Evolutionary conservation across 768 basidiomycete genomes (phyloP).

Genomic region (Cystofilobasidium bisporidii): DNA sequence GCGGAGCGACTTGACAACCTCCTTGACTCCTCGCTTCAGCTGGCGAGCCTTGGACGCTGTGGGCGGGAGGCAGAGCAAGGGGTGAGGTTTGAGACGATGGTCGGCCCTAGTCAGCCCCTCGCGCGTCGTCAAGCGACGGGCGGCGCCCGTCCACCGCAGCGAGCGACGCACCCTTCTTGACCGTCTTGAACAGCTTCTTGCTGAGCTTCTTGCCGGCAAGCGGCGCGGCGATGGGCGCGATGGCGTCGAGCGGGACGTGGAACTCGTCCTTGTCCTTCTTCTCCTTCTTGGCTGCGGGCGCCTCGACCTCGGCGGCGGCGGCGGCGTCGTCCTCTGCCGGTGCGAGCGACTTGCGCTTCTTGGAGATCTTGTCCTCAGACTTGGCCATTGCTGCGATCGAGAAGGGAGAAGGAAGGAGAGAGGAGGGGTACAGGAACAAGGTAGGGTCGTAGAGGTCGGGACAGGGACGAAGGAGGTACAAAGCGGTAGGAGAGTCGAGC

Average conservation of each 20-base stretch:
- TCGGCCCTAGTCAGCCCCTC: too few relatives aligned
- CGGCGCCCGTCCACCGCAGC: too few relatives aligned
- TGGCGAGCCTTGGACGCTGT: slow-evolving; percentile 86
- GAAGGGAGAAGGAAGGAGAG: not conserved
- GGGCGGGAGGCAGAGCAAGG: slow-evolving; percentile 34
- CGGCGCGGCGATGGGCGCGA: slow-evolving; percentile 89
- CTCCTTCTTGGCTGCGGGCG: slow-evolving; percentile 29
- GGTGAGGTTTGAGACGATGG: too few relatives aligned
- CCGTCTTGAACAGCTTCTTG: slow-evolving; percentile 88
- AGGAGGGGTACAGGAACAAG: not conserved
- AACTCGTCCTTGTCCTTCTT: slow-evolving; percentile 56
- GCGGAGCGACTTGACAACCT: slow-evolving; percentile 92
- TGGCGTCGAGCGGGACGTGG: slow-evolving; percentile 61
- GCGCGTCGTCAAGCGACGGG: too few relatives aligned
- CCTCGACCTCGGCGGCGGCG: slow-evolving; percentile 31
- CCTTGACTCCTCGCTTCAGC: slow-evolving; percentile 95
- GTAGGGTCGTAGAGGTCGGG: too few relatives aligned
- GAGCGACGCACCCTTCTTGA: slow-evolving; percentile 63
- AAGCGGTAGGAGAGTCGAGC: too few relatives aligned
- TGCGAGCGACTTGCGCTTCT: slow-evolving; percentile 32
- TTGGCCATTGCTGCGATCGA: slow-evolving; percentile 4
- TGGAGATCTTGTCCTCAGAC: slow-evolving; percentile 16
- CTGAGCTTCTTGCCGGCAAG: slow-evolving; percentile 84
- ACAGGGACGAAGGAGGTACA: too few relatives aligned
- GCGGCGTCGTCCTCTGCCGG: slow-evolving; percentile 28